These are phyloP conservation scores for Prunus mume DNA, from an alignment of 306 rosid species.

Conservation along the genomic window DNA sequence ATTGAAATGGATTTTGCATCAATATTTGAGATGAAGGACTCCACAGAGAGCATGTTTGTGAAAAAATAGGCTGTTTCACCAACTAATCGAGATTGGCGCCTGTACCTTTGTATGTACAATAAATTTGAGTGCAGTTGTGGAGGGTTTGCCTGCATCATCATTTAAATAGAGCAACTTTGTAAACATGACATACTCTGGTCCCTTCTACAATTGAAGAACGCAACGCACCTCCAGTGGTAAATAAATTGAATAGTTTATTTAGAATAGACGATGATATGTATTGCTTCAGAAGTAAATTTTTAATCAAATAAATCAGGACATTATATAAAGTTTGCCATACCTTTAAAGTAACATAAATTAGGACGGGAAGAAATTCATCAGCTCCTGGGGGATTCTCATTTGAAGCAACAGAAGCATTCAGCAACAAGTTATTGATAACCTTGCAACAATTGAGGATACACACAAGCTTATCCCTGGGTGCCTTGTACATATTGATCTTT, in stretches of 20 bases:
- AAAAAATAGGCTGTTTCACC: conserved; percentile 89
- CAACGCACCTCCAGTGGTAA: background rate
- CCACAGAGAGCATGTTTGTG: conserved; percentile 92
- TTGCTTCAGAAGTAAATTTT: background rate
- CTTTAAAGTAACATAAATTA: conserved; percentile 87
- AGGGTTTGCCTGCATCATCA: conserved; percentile 85
- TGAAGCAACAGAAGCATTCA: conserved; percentile 83
- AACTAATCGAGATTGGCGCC: conserved; percentile 74
- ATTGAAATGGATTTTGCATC: conserved; percentile 91
- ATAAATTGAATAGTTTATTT: background rate
- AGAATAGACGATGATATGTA: background rate
- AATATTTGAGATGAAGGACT: conserved; percentile 83
- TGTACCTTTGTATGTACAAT: conserved; percentile 84
- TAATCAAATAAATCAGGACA: conserved; percentile 8
- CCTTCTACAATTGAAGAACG: background rate
- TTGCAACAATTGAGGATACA: conserved; percentile 94
- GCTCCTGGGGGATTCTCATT: conserved; percentile 86
- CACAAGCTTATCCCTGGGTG: conserved; percentile 94
- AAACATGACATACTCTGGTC: background rate
- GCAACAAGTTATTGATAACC: conserved; percentile 87
- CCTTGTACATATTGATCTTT: conserved; percentile 97
- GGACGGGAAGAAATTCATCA: conserved; percentile 97
- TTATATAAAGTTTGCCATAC: conserved; percentile 22
- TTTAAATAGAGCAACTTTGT: conserved; percentile 14
- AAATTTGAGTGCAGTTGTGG: conserved; percentile 93